Conservation (phyloP, 1,139 yeast species). For the Yamadazyma trypodendri region DNA sequence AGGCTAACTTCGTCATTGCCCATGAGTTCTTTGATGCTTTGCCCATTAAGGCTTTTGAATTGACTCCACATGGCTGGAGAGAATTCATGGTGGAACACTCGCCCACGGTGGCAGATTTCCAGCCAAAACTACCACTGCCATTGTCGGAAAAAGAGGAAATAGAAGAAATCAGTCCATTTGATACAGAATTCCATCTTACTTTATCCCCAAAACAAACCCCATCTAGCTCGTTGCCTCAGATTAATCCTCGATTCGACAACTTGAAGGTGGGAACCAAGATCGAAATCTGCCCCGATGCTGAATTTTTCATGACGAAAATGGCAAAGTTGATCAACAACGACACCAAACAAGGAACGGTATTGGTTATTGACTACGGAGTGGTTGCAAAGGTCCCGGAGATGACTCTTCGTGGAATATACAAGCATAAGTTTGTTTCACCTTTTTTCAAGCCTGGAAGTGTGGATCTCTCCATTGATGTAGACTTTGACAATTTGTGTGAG, state of each 20-base stretch:
- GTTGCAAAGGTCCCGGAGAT: constrained; percentile 60
- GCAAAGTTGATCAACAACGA: constrained; percentile 37
- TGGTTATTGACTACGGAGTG: constrained; percentile 80
- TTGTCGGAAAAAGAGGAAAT: constrained; percentile 7
- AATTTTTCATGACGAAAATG: constrained; percentile 49
- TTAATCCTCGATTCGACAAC: constrained; percentile 50
- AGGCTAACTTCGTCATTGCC: constrained; percentile 67
- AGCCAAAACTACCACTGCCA: constrained; percentile 24
- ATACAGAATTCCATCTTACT: constrained; percentile 58
- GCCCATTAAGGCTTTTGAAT: constrained; percentile 71
- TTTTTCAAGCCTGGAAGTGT: constrained; percentile 74
- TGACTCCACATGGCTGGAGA: constrained; percentile 70
- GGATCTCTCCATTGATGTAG: constrained; percentile 83
- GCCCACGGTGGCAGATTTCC: constrained; percentile 41
- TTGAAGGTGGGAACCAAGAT: constrained; percentile 59
- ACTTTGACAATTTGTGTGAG: constrained; percentile 56
- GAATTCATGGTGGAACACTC: constrained; percentile 67
- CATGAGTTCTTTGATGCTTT: constrained; percentile 89
- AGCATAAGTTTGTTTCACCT: constrained; percentile 78
- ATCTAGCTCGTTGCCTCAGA: constrained; percentile 56
- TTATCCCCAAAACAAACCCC: constrained; percentile 64
- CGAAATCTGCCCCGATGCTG: constrained; percentile 78
- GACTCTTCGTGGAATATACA: constrained; percentile 69
- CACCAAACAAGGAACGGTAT: constrained; percentile 56
- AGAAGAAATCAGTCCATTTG: constrained; percentile 17